phyloP scores from a whole-genome alignment of 805 yeast species.

The Metschnikowia similis region DNA sequence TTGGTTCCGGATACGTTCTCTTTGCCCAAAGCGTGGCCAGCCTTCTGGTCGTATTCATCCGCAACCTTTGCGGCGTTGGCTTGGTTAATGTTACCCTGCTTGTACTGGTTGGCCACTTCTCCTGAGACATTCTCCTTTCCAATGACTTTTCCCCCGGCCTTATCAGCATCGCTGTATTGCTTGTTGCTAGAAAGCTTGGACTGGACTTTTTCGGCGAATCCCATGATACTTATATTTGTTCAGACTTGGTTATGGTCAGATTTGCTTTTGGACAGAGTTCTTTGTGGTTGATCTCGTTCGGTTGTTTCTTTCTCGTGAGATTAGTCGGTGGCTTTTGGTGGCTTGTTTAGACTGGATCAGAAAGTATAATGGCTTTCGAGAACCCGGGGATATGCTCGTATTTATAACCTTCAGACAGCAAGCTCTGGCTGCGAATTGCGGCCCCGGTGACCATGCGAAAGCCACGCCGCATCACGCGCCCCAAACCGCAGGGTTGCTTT shows the following conservation, averaged over 20 bases:
- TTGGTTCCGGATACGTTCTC: constrained; percentile 19
- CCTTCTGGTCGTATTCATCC: constrained; percentile 25
- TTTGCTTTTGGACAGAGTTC: no score
- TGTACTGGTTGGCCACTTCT: constrained; percentile 25
- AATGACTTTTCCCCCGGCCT: constrained; percentile 27
- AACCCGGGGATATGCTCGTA: background rate
- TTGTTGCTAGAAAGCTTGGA: constrained; percentile 26
- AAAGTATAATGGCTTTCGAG: background rate
- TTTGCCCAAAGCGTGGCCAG: constrained; percentile 13
- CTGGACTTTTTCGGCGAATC: constrained; percentile 34
- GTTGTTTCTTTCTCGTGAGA: background rate
- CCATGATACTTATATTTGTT: constrained; percentile 20
- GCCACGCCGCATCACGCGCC: constrained; percentile 1
- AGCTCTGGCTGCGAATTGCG: constrained; percentile 4
- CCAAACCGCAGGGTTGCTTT: constrained; percentile 4
- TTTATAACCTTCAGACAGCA: constrained; percentile 1
- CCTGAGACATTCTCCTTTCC: constrained; percentile 27
- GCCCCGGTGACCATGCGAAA: background rate
- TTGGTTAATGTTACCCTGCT: constrained; percentile 26
- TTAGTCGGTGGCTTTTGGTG: no score
- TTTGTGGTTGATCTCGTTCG: no score
- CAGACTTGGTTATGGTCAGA: no score
- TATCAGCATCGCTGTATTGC: constrained; percentile 24
- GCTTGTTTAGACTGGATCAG: background rate
- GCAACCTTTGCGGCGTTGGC: constrained; percentile 28